Evolutionary conservation across 2,329 filamentous ascomycete genomes (phyloP), one percentile per base, ranked within the genome.

Genomic region (Madurella mycetomatis): DNA sequence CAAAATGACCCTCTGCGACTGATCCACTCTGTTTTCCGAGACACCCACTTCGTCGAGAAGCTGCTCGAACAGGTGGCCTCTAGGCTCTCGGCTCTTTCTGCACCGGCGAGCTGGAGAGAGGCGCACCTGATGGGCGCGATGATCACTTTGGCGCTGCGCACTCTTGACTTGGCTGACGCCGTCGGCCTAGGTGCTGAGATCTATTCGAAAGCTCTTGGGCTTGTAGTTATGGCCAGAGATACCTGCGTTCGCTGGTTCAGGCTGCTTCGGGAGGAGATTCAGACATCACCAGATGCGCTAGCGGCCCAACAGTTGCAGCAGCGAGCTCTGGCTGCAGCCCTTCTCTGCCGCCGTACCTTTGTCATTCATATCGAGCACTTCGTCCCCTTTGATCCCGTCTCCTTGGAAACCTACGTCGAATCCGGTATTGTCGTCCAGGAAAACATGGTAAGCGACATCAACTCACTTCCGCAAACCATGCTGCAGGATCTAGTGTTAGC

Each of bases 91-190:
- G 62, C 65, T 0, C 76, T 88, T 8, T 63, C 66, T 0, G 65
- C 69, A 0, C 86, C 66, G 0, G 65, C 70, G 0, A 87, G 82
- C 43, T 86, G 82, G 79, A 73, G 83, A 0, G 84, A 88, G 56
- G 70, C 69, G 0, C 66, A 80, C 49, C 73, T 75, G 13, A 86
- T 88, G 82, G 76, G 82, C 4, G 72, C 77, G 0, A 51, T 86
- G 1, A 72, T 86, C 5, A 79, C 73, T 0, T 60, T 87, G 0
- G 61, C 71, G 0, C 62, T 82, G 0, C 74, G 79, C 2, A 60
- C 66, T 1, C 73, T 62, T 49, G 59, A 46, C 18, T 60, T 66
- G 8, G 46, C 51, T 5, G n/a, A 7, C 15, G 49, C 48, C 7
- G 45, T 44, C 13, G 49, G 49, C 5, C 15, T 56, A 12, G 18